Evolutionary conservation across 768 basidiomycete species (phyloP).

Genomic region (Termitomyces sp.): DNA sequence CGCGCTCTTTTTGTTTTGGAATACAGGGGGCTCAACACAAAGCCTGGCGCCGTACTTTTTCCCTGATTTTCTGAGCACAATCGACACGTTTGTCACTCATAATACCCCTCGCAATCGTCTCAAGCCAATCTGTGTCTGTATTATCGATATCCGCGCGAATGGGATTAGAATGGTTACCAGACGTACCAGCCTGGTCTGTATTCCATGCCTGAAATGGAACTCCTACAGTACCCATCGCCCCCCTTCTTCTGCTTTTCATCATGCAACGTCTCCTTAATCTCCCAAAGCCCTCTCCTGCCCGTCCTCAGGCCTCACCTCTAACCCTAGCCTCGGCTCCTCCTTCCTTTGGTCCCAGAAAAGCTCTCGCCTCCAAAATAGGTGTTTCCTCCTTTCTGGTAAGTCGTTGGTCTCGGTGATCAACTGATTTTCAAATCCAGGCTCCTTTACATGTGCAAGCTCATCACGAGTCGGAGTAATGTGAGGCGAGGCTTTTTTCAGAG

Average conservation of each 20-base stretch:
- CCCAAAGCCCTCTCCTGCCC: constrained; percentile 27
- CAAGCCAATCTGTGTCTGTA: constrained; percentile 1
- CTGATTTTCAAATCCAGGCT: constrained; percentile 63
- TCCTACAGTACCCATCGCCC: not conserved
- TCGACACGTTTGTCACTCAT: constrained; percentile 8
- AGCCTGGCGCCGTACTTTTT: not conserved
- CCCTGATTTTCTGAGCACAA: constrained; percentile 15
- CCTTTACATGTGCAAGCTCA: constrained; percentile 59
- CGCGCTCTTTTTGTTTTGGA: constrained; percentile 30
- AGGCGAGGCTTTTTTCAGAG: constrained; percentile 67
- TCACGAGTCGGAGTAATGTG: constrained; percentile 64
- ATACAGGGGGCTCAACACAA: too few relatives aligned
- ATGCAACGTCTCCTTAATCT: constrained; percentile 20
- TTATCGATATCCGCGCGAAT: not conserved
- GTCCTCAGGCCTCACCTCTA: constrained; percentile 25
- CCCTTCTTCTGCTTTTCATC: constrained; percentile 14
- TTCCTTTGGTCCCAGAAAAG: constrained; percentile 38
- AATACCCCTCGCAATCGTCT: constrained; percentile 3
- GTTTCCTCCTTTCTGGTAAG: constrained; percentile 26
- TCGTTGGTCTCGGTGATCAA: constrained; percentile 52
- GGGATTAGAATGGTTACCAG: not conserved
- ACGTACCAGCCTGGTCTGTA: not conserved
- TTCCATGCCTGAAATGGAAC: not conserved
- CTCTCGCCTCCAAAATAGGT: constrained; percentile 27
- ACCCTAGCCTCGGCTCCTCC: constrained; percentile 35